Conservation (phyloP, 1,139 yeast genomes). For the Scheffersomyces cryptocercus region DNA sequence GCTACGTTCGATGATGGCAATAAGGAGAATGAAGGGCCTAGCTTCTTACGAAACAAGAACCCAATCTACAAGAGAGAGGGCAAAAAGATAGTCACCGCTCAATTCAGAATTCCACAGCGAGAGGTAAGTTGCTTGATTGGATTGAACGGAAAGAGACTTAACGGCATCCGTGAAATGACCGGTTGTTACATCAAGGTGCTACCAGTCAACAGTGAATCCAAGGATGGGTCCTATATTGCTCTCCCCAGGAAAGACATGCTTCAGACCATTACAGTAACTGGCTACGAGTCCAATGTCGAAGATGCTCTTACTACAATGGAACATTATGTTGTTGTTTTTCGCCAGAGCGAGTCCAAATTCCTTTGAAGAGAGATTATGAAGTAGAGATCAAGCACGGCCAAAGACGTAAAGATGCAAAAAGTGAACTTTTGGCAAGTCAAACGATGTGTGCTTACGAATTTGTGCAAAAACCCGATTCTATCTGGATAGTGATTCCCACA, state of each 20-base stretch:
- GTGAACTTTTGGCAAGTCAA: too few relatives aligned
- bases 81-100: too few relatives aligned
- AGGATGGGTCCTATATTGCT: background rate
- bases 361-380: background rate
- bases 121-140: conserved; percentile 36
- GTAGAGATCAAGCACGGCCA: too few relatives aligned
- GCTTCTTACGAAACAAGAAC: too few relatives aligned
- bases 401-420: too few relatives aligned
- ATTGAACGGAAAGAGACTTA: conserved; percentile 24
- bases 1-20: too few relatives aligned
- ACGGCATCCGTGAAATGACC: conserved; percentile 25
- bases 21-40: too few relatives aligned
- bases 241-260: conserved; percentile 10
- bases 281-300: conserved; percentile 17
- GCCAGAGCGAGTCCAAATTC: background rate
- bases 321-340: background rate
- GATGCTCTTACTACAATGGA: conserved; percentile 18
- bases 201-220: conserved; percentile 2
- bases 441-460: too few relatives aligned
- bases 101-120: conserved; percentile 7
- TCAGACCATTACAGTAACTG: conserved; percentile 15
- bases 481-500: too few relatives aligned
- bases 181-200: conserved; percentile 28
- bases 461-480: too few relatives aligned
- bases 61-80: too few relatives aligned